Evolutionary conservation across 2,329 filamentous ascomycete species (phyloP).

Genomic region (Neopestalotiopsis clavispora): DNA sequence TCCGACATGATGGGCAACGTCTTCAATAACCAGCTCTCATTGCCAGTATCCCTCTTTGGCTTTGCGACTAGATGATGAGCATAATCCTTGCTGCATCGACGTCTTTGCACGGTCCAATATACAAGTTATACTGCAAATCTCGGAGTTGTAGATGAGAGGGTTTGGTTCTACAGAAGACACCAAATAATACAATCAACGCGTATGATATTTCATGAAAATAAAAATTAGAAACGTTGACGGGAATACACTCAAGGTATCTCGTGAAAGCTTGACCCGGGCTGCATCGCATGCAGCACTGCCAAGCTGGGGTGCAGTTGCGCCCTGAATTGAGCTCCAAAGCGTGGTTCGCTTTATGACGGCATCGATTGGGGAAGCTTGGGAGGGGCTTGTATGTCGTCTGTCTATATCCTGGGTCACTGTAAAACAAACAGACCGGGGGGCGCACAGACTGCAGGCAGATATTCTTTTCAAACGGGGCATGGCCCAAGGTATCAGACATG

Average conservation of each 20-base stretch:
- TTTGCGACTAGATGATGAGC: not conserved
- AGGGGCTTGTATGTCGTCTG: not conserved
- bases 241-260: not conserved
- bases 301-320: not conserved
- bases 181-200: no score
- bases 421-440: no score
- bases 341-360: not conserved
- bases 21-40: not conserved
- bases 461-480: no score
- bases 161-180: no score
- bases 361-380: not conserved
- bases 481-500: no score
- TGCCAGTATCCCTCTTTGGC: not conserved
- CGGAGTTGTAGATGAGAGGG: no score
- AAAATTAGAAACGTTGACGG: not conserved
- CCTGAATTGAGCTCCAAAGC: not conserved
- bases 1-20: conserved; percentile 14
- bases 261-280: not conserved
- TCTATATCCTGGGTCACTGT: no score
- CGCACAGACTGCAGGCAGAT: no score
- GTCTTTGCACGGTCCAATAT: no score
- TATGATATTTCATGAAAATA: no score
- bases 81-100: not conserved
- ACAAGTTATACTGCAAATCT: no score
- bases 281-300: not conserved